These are phyloP conservation scores for Madurella mycetomatis DNA, from an alignment of 2,329 filamentous ascomycete species.

Conservation along the genomic window DNA sequence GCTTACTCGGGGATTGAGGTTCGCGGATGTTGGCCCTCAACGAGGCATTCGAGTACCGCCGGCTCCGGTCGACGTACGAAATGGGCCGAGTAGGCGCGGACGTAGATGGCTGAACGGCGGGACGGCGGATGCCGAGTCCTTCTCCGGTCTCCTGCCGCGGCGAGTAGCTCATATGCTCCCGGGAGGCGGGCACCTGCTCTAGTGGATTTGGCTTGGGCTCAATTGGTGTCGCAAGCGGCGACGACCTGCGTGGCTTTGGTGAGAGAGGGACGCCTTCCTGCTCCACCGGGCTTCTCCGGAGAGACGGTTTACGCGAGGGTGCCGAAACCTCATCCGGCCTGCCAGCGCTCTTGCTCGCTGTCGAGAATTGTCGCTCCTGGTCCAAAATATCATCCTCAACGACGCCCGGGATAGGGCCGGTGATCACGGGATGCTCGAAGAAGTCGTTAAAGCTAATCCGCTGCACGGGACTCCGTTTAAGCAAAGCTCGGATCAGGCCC, in stretches of 20 bases:
- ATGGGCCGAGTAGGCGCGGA: slow-evolving; percentile 44
- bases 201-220: slow-evolving; percentile 34
- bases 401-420: slow-evolving; percentile 71
- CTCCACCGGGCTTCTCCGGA: slow-evolving; percentile 39
- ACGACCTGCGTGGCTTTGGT: slow-evolving; percentile 39
- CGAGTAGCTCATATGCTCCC: slow-evolving; percentile 37
- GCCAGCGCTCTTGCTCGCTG: slow-evolving; percentile 33
- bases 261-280: slow-evolving; percentile 33
- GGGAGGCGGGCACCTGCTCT: slow-evolving; percentile 27
- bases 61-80: slow-evolving; percentile 35
- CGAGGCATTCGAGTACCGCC: slow-evolving; percentile 39
- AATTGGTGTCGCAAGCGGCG: slow-evolving; percentile 41
- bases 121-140: slow-evolving; percentile 50
- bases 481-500: slow-evolving; percentile 68
- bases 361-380: slow-evolving; percentile 31
- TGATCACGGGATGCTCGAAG: slow-evolving; percentile 71
- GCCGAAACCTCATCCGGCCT: slow-evolving; percentile 31
- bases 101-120: slow-evolving; percentile 42
- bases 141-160: slow-evolving; percentile 45
- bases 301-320: slow-evolving; percentile 34
- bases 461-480: slow-evolving; percentile 83
- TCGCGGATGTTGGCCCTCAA: slow-evolving; percentile 33
- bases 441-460: slow-evolving; percentile 82
- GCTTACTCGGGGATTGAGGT: slow-evolving; percentile 30
- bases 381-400: slow-evolving; percentile 68